Conservation (phyloP, 1,284 basidiomycete species). For the Puccinia sorghi region DNA sequence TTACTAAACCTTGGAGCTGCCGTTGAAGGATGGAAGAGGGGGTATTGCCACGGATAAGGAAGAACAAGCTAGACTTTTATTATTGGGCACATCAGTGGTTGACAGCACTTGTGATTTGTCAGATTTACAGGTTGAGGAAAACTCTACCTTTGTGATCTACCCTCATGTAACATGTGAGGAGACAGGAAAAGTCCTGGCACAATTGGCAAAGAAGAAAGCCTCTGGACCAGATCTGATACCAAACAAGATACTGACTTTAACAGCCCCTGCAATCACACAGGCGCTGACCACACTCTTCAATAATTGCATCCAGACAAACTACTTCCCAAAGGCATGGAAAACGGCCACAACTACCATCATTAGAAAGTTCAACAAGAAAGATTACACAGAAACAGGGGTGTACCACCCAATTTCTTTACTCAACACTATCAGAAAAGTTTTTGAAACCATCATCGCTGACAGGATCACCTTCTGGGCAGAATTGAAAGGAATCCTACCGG, state of each 20-base stretch:
- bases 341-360: conserved; percentile 8
- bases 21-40: no score
- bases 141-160: neutral
- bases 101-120: neutral
- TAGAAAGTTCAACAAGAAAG: conserved; percentile 11
- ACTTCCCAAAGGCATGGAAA: neutral
- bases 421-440: neutral
- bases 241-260: conserved; percentile 11
- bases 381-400: conserved; percentile 10
- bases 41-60: neutral
- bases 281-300: neutral
- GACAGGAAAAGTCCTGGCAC: neutral
- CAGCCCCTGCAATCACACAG: no score
- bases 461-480: conserved; percentile 33
- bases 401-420: conserved; percentile 18
- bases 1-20: no score
- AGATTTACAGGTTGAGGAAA: neutral
- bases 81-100: neutral
- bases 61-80: neutral
- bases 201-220: conserved; percentile 17
- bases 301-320: neutral
- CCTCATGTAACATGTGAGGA: neutral
- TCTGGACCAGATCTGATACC: neutral
- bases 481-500: neutral
- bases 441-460: conserved; percentile 2